Evolutionary conservation across 2,329 filamentous ascomycete genomes (phyloP).

Genomic region (Talaromyces sp.): DNA sequence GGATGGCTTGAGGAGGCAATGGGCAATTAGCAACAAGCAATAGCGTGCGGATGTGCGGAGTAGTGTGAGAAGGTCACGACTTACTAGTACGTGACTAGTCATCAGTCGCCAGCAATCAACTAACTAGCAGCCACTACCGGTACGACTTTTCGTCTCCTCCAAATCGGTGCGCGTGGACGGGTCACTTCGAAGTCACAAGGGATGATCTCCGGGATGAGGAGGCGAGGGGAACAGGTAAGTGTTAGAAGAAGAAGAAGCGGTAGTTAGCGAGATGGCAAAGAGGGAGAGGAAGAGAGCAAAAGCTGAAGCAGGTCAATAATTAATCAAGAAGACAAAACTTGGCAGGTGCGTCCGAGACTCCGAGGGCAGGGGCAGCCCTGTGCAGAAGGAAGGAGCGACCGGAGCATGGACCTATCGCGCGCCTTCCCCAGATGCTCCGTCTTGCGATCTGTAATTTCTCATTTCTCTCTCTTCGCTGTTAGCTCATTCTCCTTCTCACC

Average conservation of each 20-base stretch:
- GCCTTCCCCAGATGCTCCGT: neutral
- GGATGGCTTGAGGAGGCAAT: neutral
- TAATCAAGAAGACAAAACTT: neutral
- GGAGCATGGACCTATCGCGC: neutral
- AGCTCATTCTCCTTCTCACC: neutral
- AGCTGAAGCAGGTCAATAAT: neutral
- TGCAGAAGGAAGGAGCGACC: neutral
- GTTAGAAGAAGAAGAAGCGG: neutral
- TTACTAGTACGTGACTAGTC: neutral
- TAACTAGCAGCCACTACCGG: neutral
- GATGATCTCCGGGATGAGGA: neutral
- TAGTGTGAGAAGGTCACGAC: neutral
- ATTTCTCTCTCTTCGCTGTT: neutral
- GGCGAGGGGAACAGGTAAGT: neutral
- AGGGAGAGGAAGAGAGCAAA: neutral
- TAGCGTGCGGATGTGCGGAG: neutral
- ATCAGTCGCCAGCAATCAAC: neutral
- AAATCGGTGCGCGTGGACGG: neutral
- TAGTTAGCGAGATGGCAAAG: neutral
- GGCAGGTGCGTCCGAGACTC: neutral
- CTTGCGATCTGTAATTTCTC: neutral
- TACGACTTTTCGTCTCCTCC: neutral
- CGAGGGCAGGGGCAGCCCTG: neutral
- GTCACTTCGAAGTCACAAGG: neutral
- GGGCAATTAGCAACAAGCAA: neutral